Evolutionary conservation across 2,329 filamentous ascomycete genomes (phyloP).

Genomic region (Furcasterigmium sp.): DNA sequence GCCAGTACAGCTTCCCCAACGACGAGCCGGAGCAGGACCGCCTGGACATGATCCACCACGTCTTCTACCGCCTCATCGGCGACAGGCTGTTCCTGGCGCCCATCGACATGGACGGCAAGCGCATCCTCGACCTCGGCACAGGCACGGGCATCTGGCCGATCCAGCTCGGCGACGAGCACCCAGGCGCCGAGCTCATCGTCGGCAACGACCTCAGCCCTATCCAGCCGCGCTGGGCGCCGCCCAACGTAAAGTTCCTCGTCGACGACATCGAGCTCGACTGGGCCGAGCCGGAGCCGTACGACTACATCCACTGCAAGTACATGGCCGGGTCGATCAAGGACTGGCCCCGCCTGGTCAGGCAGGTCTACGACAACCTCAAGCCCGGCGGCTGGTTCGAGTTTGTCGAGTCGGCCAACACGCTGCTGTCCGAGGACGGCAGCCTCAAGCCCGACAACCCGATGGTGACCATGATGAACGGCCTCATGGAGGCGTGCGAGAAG

Average conservation of each 20-base stretch:
- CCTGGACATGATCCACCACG: constrained; percentile 31
- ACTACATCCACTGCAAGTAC: constrained; percentile 16
- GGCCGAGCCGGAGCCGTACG: constrained; percentile 1
- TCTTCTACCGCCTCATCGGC: constrained; percentile 22
- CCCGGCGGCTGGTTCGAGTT: constrained; percentile 7
- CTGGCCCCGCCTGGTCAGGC: constrained; percentile 16
- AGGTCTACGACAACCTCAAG: constrained; percentile 4
- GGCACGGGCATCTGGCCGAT: constrained; percentile 30
- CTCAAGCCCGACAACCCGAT: constrained; percentile 5
- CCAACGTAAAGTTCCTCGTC: constrained; percentile 69
- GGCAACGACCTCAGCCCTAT: constrained; percentile 24
- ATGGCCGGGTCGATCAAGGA: constrained; percentile 21
- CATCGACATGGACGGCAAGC: not conserved
- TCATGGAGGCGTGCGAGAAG: constrained; percentile 18
- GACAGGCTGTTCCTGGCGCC: constrained; percentile 12
- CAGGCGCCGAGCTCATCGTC: constrained; percentile 21
- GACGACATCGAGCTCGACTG: constrained; percentile 48
- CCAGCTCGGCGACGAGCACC: constrained; percentile 24
- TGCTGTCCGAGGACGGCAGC: constrained; percentile 5
- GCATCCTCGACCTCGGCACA: constrained; percentile 17
- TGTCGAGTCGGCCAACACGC: constrained; percentile 4
- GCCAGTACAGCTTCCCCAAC: constrained; percentile 25
- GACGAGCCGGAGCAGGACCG: constrained; percentile 32
- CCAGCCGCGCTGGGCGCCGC: constrained; percentile 43
- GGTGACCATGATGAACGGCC: constrained; percentile 15